Evolutionary conservation across 2,329 filamentous ascomycete species (phyloP), one percentile per base, ranked within the genome.

Genomic region (Colletotrichum endophyticum): DNA sequence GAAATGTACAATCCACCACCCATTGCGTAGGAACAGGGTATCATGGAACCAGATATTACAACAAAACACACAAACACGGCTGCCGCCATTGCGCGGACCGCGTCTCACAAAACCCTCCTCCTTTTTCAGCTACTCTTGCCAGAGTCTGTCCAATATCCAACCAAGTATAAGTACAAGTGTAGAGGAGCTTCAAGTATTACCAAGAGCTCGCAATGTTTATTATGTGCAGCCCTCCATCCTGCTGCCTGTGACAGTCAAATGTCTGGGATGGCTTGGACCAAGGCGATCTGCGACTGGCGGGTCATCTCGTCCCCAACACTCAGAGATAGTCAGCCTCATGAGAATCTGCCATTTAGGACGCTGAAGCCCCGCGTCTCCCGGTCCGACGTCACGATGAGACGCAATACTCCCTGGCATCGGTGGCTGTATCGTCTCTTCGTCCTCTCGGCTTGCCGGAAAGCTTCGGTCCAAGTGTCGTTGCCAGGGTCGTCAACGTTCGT

Each of bases 41-140:
- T 77, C 72, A 71, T 71, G 49, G 66, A 39, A 75, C 30, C 15
- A 75, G 57, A 30, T 44, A 75, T 59, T 66, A 71, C 49, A 77
- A 61, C 53, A 71, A 62, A 19, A 30, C 59, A 49, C 39, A 49
- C 11, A 34, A 62, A 30, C 19, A 34, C 59, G 19, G 59, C 59
- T n/a, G 30, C 28, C 53, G 59, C 59, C 19, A 30, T n/a, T 34
- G 27, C 16, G 28, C 19, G 27, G 53, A 30, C 6, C 13, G 53
- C 56, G 53, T 16, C 53, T 25, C 22, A 36, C 27, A 27, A 32
- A 67, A 64, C 69, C 32, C 8, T 30, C 56, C 67, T 32, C 30
- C 57, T 56, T 13, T 70, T 70, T 64, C 27, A 22, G 19, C 49
- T 25, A 25, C 56, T 53, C 34, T 49, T 49, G 27, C 19, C 56